These are phyloP conservation scores for Verticillium nubilum DNA, from an alignment of 2,329 filamentous ascomycete genomes.

Conservation along the genomic window DNA sequence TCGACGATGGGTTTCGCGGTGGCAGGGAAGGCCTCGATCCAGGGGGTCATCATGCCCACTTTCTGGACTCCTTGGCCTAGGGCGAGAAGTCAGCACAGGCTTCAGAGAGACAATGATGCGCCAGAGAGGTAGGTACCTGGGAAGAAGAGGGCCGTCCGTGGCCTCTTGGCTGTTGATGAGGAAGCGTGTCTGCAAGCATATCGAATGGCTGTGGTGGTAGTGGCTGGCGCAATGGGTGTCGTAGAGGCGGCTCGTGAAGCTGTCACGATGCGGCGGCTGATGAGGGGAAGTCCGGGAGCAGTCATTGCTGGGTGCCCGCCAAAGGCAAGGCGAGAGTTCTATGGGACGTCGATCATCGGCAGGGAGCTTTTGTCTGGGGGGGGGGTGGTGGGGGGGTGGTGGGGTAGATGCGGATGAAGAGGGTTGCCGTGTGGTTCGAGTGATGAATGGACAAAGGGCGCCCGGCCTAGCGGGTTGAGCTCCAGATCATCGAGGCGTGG, in stretches of 20 bases:
- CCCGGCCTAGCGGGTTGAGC: background rate
- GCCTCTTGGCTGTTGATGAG: conserved; percentile 29
- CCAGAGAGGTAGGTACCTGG: conserved; percentile 35
- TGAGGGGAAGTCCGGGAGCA: conserved; percentile 8
- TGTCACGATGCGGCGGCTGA: conserved; percentile 5
- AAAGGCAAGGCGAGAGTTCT: conserved; percentile 10
- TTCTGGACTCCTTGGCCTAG: conserved; percentile 83
- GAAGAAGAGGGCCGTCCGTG: conserved; percentile 55
- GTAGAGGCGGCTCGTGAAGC: background rate
- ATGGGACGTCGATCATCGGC: conserved; percentile 9
- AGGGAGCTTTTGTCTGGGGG: background rate
- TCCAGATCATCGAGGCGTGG: background rate
- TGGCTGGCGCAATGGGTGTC: background rate
- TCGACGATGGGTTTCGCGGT: conserved; percentile 74
- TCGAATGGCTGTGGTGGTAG: background rate
- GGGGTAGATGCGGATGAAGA: background rate
- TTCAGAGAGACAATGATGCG: background rate
- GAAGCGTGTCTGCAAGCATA: conserved; percentile 15
- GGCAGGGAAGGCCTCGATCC: conserved; percentile 78
- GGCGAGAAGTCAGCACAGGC: background rate
- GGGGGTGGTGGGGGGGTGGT: background rate
- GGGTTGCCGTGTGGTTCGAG: background rate
- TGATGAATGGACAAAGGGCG: background rate
- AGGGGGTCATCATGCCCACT: conserved; percentile 80
- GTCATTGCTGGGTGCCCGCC: conserved; percentile 12